These are phyloP conservation scores for Mycena pura DNA, from an alignment of 768 basidiomycete species.

Conservation along the genomic window DNA sequence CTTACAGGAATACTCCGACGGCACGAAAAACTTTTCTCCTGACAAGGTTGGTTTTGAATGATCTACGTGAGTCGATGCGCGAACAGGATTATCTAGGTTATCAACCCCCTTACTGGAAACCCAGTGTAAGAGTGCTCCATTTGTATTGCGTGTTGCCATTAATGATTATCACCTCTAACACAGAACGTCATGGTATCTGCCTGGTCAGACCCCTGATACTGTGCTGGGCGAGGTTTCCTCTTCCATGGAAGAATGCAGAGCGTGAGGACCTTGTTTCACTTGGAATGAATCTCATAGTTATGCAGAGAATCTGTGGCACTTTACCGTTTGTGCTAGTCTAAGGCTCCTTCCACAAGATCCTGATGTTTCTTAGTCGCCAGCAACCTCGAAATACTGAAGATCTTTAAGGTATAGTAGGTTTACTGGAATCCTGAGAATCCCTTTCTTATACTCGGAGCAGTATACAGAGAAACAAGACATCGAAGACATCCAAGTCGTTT, in stretches of 20 bases:
- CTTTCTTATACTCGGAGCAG: conserved; percentile 39
- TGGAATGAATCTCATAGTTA: conserved; percentile 36
- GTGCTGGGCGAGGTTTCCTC: conserved; percentile 89
- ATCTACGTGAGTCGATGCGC: neutral
- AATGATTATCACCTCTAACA: neutral
- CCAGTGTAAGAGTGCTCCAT: conserved; percentile 57
- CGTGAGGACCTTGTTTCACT: conserved; percentile 84
- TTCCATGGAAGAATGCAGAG: conserved; percentile 93
- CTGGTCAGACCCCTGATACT: conserved; percentile 83
- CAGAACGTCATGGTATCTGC: conserved; percentile 87
- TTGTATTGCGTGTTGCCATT: neutral
- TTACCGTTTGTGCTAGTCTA: conserved; percentile 59
- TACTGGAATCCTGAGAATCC: neutral
- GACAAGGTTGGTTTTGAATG: conserved; percentile 50
- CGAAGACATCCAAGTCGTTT: conserved; percentile 81
- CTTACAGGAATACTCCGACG: conserved; percentile 78
- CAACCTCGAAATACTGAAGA: conserved; percentile 76
- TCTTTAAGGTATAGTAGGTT: conserved; percentile 69
- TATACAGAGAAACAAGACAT: conserved; percentile 71
- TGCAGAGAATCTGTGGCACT: conserved; percentile 75
- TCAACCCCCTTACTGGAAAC: conserved; percentile 82
- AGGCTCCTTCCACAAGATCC: neutral
- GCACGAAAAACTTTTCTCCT: conserved; percentile 83
- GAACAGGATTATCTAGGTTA: conserved; percentile 52
- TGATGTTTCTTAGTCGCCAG: conserved; percentile 60